phyloP scores from a whole-genome alignment of 2,329 filamentous ascomycete species.

The Diaporthe humulicola region DNA sequence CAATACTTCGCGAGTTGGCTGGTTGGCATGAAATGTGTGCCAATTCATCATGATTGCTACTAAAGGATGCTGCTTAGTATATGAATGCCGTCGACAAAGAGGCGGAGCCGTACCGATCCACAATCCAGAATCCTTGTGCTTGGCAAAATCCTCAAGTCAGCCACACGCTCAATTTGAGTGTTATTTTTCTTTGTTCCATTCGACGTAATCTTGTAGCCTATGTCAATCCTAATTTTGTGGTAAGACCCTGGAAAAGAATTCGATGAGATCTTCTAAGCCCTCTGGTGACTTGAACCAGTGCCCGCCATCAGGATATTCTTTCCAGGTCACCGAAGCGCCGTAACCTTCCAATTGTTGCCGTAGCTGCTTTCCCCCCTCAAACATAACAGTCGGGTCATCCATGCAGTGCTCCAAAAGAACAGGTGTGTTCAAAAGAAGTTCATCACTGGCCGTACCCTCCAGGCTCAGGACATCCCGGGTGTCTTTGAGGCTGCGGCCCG shows the following conservation, averaged over 20 bases:
- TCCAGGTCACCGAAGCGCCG: slow-evolving; percentile 54
- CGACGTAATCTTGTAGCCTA: background rate
- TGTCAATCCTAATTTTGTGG: background rate
- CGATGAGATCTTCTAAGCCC: slow-evolving; percentile 57
- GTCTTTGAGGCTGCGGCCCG: slow-evolving; percentile 37
- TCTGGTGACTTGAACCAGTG: slow-evolving; percentile 59
- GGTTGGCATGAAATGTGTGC: too few species aligned
- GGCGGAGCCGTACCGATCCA: background rate
- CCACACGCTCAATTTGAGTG: background rate
- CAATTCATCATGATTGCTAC: too few species aligned
- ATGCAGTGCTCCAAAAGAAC: slow-evolving; percentile 59
- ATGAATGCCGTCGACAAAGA: background rate
- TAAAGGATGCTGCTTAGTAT: background rate
- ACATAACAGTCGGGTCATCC: slow-evolving; percentile 57
- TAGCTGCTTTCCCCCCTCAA: slow-evolving; percentile 53
- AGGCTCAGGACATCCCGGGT: slow-evolving; percentile 51
- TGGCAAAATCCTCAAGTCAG: background rate
- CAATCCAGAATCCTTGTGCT: background rate
- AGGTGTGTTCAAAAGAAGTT: slow-evolving; percentile 56
- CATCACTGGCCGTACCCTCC: slow-evolving; percentile 44
- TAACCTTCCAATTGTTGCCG: slow-evolving; percentile 50
- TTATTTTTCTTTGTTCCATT: background rate
- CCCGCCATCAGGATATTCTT: slow-evolving; percentile 56
- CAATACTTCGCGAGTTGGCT: background rate
- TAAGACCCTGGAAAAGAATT: slow-evolving; percentile 48